Evolutionary conservation across 805 yeast genomes (phyloP), one percentile per base, ranked within the genome.

Genomic region (Saccharomycopsis sp.): DNA sequence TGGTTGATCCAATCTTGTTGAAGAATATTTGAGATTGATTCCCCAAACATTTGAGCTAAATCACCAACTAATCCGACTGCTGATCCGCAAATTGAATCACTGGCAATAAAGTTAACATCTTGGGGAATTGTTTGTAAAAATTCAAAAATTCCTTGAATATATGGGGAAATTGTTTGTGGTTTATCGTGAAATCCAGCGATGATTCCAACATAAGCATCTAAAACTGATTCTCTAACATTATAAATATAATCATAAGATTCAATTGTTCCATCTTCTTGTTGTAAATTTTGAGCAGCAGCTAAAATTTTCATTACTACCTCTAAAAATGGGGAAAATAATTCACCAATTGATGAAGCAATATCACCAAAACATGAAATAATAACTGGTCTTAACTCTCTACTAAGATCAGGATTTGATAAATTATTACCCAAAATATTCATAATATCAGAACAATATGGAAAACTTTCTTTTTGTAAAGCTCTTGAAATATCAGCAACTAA

Each of bases 361-460:
- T 92, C 98, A 49, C 98, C 98, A 59, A 92, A 85, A 53, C 95
- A 86, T 10, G 96, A 84, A 50, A 92, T 64, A 21, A 89, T 85
- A 18, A 85, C 70, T 14, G 96, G 96, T 58, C 84, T 79, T 50
- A 89, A 69, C 48, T 86, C 95, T 45, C 84, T 74, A 56, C 79
- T 79, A 15, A 85, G 77, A 42, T 71, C 73, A 31, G 71, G 68
- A 52, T 73, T 73, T 44, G 80, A 75, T 47, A 92, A 68, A 54
- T 76, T 75, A 36, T 71, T 69, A 40, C 95, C 89, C 55, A 92
- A 70, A 36, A 81, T 80, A 38, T 74, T 73, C 95, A 92, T 87
- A 55, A 89, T 72, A 3, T 79, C 81, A 45, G 76, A 77, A 48
- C 83, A 76, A 58, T 84, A 89, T 40, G 81, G 85, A 44, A 72